Evolutionary conservation across 352 stramenopile species (phyloP), one percentile per base, ranked within the genome.

Genomic region (Phytophthora chlamydospora): DNA sequence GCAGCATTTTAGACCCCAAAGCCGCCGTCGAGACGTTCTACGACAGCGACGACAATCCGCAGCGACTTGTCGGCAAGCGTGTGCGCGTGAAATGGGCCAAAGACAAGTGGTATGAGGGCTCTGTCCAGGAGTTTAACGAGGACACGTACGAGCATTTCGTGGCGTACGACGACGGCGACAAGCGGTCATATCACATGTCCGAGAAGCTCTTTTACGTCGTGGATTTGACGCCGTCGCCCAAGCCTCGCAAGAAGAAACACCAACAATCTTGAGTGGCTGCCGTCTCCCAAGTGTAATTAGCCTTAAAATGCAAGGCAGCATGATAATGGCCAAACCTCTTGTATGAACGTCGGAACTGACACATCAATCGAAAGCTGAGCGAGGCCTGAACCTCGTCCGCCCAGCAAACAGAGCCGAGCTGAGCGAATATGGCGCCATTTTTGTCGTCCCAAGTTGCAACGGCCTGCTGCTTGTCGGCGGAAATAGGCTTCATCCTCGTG

Each of bases 71-170:
- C 0, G 86, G 86, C 29, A 90, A 91, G 50, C 86, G 85, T 6
- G 84, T 96, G 39, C 80, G 83, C 27, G 88, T 96, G 14, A 96
- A 95, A 56, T 96, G 88, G 88, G 86, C 86, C 17, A 92, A 93
- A 41, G 86, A 96, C 54, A 94, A 95, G 58, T 96, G 86, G 86
- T 96, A 96, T 47, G 82, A 93, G 70, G 88, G 88, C 11, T 53
- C 47, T 29, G 86, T 96, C 10, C 70, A 91, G 54, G 69, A 75
- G 29, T 96, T 95, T 58, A 80, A 96, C 52, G 83, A 92, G 34
- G 69, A 72, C 8, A 83, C 80, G 39, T 93, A 91, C 64, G 85
- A 95, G 45, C 88, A 96, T 57, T 79, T 86, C 34, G 83, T 96
- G 24, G 68, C 78, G 35, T 96, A 96, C 58, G 86, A 96, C 58